Conservation (phyloP, 306 rosid species). For the Dicorynia guianensis region DNA sequence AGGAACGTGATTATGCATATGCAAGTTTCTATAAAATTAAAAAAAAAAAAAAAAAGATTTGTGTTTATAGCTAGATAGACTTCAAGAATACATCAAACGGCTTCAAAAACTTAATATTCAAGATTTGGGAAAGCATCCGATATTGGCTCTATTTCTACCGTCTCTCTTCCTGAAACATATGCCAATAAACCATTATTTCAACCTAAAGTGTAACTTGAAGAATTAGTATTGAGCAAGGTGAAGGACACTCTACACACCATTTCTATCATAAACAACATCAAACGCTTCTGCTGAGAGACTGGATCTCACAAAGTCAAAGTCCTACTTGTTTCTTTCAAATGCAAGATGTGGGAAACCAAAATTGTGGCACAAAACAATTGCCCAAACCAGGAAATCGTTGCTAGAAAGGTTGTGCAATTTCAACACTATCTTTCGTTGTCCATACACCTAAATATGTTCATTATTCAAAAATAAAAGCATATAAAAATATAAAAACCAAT, state of each 20-base stretch:
- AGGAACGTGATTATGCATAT: constrained; percentile 50
- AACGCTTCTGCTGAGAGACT: constrained; percentile 87
- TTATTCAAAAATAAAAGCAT: too few relatives aligned
- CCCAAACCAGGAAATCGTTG: too few relatives aligned
- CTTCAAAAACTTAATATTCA: constrained; percentile 70
- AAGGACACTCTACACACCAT: constrained; percentile 61
- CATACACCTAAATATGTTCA: too few relatives aligned
- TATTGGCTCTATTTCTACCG: constrained; percentile 85
- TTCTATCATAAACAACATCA: constrained; percentile 96
- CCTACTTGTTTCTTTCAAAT: constrained; percentile 92
- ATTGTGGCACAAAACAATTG: constrained; percentile 10
- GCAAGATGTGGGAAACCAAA: constrained; percentile 68
- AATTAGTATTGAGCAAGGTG: constrained; percentile 5
- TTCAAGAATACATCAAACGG: too few relatives aligned
- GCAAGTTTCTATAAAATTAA: constrained; percentile 36
- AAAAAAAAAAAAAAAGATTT: constrained; percentile 16
- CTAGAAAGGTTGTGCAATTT: too few relatives aligned
- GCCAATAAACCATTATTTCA: constrained; percentile 23
- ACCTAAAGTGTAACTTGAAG: constrained; percentile 5
- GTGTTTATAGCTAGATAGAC: background rate
- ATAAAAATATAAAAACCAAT: too few relatives aligned
- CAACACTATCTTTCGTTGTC: too few relatives aligned
- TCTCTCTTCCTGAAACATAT: constrained; percentile 82
- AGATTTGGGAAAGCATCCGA: constrained; percentile 86
- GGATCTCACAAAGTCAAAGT: constrained; percentile 84